Conservation (phyloP, 176 grass and related monocot genomes). For the Elymus sibiricus region DNA sequence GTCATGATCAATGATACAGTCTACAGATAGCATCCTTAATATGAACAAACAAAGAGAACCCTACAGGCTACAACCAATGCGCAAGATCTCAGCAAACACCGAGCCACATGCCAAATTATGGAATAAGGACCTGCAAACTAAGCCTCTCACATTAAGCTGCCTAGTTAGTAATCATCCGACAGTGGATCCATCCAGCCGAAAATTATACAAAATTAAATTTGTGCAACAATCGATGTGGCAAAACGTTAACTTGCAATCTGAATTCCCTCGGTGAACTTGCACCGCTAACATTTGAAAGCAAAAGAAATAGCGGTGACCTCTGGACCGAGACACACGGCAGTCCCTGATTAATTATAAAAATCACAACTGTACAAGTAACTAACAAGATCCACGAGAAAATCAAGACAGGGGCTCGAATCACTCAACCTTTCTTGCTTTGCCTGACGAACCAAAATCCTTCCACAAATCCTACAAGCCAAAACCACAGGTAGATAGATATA, state of each 20-base stretch:
- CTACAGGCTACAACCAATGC: too few species aligned
- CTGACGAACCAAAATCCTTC: conserved; percentile 65
- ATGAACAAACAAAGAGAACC: too few species aligned
- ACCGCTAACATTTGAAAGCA: neutral
- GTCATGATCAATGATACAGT: too few species aligned
- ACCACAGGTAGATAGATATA: neutral
- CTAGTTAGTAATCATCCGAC: neutral
- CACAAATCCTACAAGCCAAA: conserved; percentile 57
- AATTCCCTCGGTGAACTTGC: neutral
- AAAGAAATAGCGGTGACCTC: neutral
- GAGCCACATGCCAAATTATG: neutral
- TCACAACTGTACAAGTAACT: neutral
- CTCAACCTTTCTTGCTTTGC: conserved; percentile 55
- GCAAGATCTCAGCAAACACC: neutral
- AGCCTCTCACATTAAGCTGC: neutral
- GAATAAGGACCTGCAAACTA: neutral
- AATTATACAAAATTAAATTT: neutral
- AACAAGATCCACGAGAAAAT: neutral
- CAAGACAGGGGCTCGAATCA: neutral
- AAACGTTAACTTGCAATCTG: neutral
- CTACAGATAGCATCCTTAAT: too few species aligned
- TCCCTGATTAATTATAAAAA: neutral
- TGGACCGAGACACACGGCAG: neutral
- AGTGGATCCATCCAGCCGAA: neutral
- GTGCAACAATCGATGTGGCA: neutral